Evolutionary conservation across 2,329 filamentous ascomycete species (phyloP).

Genomic region (Fusarium agapanthi): DNA sequence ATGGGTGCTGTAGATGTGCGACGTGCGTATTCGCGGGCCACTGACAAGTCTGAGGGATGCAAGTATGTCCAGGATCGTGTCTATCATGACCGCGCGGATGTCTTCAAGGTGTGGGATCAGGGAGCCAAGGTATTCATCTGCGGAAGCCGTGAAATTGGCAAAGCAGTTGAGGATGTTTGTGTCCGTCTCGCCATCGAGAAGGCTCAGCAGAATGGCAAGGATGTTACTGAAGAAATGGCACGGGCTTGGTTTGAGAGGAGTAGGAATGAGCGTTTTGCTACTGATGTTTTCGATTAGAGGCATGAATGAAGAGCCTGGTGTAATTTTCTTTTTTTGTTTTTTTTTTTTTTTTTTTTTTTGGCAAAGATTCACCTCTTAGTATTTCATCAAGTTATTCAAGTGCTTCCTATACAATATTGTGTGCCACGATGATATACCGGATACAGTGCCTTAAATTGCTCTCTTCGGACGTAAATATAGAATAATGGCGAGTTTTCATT

Average conservation of each 20-base stretch:
- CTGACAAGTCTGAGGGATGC: slow-evolving; percentile 56
- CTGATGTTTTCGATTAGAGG: slow-evolving; percentile 66
- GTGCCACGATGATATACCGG: neutral
- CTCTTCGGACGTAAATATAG: neutral
- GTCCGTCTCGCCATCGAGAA: slow-evolving; percentile 48
- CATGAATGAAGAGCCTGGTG: neutral
- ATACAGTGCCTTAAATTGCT: neutral
- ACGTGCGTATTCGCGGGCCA: slow-evolving; percentile 60
- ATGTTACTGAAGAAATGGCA: slow-evolving; percentile 48
- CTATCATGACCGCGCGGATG: slow-evolving; percentile 47
- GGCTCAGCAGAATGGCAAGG: slow-evolving; percentile 43
- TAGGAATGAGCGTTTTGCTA: slow-evolving; percentile 65
- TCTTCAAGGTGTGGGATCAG: slow-evolving; percentile 50
- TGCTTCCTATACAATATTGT: neutral
- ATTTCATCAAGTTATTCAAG: neutral
- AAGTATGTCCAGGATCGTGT: slow-evolving; percentile 59
- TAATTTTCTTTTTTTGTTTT: too few species aligned
- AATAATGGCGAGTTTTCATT: neutral
- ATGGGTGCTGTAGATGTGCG: slow-evolving; percentile 61
- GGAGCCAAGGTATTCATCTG: slow-evolving; percentile 71
- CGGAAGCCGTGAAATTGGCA: slow-evolving; percentile 63
- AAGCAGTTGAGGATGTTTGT: slow-evolving; percentile 54
- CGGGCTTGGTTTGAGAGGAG: slow-evolving; percentile 59
- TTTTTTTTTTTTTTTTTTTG: neutral
- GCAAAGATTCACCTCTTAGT: neutral